Conservation (phyloP, 306 rosid genomes). For the Citrullus mucosospermus region DNA sequence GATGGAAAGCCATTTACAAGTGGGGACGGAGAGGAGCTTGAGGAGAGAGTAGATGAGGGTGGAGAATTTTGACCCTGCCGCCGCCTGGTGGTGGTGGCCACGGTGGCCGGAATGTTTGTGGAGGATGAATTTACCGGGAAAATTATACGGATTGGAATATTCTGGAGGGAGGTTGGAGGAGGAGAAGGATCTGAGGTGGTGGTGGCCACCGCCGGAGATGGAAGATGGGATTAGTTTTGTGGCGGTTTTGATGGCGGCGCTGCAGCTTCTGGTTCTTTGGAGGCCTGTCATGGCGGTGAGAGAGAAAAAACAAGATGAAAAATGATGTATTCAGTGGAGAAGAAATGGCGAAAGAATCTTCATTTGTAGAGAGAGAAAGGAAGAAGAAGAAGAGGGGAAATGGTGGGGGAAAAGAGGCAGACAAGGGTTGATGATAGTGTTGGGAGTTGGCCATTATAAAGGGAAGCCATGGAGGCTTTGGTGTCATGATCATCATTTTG, state of each 20-base stretch:
- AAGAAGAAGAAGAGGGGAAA: neutral
- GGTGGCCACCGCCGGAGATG: neutral
- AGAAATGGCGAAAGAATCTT: neutral
- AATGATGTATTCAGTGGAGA: neutral
- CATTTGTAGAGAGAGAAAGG: neutral
- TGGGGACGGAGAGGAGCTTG: constrained; percentile 42
- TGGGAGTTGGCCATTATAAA: constrained; percentile 36
- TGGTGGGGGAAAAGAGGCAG: constrained; percentile 13
- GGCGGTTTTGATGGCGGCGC: neutral
- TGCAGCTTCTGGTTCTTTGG: neutral
- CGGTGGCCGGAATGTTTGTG: constrained; percentile 15
- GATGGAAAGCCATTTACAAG: constrained; percentile 68
- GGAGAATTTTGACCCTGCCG: constrained; percentile 25
- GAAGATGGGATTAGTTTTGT: neutral
- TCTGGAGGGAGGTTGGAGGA: neutral
- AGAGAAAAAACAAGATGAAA: neutral
- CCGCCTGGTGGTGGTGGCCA: constrained; percentile 11
- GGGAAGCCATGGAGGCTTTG: constrained; percentile 54
- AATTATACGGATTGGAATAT: neutral
- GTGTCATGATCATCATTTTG: constrained; percentile 10
- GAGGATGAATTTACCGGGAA: constrained; percentile 35
- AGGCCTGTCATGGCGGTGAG: neutral
- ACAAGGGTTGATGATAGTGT: constrained; percentile 54
- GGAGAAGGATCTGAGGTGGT: neutral
- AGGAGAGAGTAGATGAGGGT: constrained; percentile 55